Conservation (phyloP, 2,329 filamentous ascomycete genomes). For the Aureobasidium subglaciale region DNA sequence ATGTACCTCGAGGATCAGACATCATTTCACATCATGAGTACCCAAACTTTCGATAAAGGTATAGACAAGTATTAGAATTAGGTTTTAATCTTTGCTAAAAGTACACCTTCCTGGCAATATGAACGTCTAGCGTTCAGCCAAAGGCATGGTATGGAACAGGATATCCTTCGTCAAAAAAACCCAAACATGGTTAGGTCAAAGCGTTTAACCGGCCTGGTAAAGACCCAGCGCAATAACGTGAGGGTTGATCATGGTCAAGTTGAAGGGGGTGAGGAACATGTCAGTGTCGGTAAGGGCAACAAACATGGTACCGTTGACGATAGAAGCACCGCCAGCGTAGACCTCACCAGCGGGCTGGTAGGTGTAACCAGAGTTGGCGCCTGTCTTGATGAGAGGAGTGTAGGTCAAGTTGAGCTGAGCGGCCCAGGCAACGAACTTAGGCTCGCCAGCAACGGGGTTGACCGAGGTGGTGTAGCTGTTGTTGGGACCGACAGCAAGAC, state of each 20-base stretch:
- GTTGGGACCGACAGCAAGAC: constrained; percentile 65
- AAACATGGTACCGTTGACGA: constrained; percentile 74
- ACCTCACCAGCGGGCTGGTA: constrained; percentile 66
- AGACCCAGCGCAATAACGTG: constrained; percentile 68
- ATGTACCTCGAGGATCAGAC: no score
- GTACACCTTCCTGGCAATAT: not conserved
- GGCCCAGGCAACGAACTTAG: constrained; percentile 68
- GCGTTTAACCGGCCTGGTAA: constrained; percentile 66
- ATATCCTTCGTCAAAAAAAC: not conserved
- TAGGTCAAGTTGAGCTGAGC: constrained; percentile 57
- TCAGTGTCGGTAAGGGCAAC: constrained; percentile 66
- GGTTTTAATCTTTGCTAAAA: constrained; percentile 9
- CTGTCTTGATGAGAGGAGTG: constrained; percentile 57
- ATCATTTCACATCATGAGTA: no score
- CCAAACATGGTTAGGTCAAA: not conserved
- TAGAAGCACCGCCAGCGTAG: constrained; percentile 58
- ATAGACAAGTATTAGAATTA: constrained; percentile 9
- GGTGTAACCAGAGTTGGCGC: constrained; percentile 54
- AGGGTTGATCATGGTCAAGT: constrained; percentile 65
- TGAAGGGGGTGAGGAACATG: constrained; percentile 66
- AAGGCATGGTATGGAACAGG: not conserved
- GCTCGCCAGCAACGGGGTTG: constrained; percentile 40
- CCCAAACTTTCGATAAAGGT: no score
- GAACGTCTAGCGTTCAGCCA: not conserved
- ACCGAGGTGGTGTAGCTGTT: constrained; percentile 68